Conservation (phyloP, 768 basidiomycete genomes). For the Collybiopsis confluens region DNA sequence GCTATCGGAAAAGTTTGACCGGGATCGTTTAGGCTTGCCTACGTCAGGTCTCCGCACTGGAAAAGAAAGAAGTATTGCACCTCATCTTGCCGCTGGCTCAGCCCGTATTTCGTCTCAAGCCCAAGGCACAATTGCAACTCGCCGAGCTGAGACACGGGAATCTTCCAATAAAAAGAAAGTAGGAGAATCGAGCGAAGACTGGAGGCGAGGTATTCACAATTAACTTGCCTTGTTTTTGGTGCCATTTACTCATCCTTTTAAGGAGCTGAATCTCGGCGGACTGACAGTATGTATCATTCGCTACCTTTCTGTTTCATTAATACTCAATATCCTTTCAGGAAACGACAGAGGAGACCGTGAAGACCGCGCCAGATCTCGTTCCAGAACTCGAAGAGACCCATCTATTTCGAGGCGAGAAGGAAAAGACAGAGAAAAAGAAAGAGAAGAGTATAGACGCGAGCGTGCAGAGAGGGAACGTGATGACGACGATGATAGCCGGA, state of each 20-base stretch:
- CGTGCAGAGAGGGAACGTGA: slow-evolving; percentile 18
- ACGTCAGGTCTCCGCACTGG: slow-evolving; percentile 39
- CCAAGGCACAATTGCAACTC: slow-evolving; percentile 30
- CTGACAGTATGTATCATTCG: slow-evolving; percentile 48
- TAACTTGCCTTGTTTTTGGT: slow-evolving; percentile 10
- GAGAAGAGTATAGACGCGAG: slow-evolving; percentile 26
- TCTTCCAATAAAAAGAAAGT: slow-evolving; percentile 54
- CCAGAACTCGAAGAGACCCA: slow-evolving; percentile 53
- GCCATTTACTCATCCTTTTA: slow-evolving; percentile 12
- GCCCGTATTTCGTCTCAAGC: slow-evolving; percentile 35
- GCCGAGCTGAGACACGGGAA: slow-evolving; percentile 57
- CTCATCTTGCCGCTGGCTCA: slow-evolving; percentile 49
- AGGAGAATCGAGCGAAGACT: slow-evolving; percentile 76
- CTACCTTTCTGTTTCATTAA: slow-evolving; percentile 1
- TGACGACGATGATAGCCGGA: slow-evolving; percentile 63
- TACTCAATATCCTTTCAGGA: slow-evolving; percentile 25
- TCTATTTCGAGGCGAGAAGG: slow-evolving; percentile 46
- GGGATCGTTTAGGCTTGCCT: slow-evolving; percentile 65
- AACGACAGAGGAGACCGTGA: slow-evolving; percentile 57
- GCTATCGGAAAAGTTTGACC: slow-evolving; percentile 87
- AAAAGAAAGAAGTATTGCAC: slow-evolving; percentile 66
- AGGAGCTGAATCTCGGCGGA: slow-evolving; percentile 48
- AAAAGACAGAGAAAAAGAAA: slow-evolving; percentile 17
- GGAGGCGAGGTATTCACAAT: slow-evolving; percentile 63
- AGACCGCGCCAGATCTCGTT: slow-evolving; percentile 61